These are phyloP conservation scores for Elymus sibiricus DNA, from an alignment of 176 grass and related monocot species.

Conservation along the genomic window DNA sequence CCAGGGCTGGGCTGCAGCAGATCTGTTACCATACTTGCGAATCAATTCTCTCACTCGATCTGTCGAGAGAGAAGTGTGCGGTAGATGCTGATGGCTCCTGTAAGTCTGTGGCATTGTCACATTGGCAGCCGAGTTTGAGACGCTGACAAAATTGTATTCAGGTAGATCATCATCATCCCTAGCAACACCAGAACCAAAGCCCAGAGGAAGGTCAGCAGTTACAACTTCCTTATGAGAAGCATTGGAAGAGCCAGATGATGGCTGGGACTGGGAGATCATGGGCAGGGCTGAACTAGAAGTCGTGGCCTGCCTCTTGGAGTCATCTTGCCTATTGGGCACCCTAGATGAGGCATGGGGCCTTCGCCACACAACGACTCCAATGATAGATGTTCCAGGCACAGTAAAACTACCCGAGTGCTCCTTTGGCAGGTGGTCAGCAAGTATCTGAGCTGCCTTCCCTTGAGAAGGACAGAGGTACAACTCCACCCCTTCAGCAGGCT, in stretches of 20 bases:
- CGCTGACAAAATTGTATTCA: conserved; percentile 47
- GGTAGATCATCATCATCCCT: conserved; percentile 61
- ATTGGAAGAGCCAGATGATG: background rate
- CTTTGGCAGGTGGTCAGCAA: conserved; percentile 47
- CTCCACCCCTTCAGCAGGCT: conserved; percentile 55
- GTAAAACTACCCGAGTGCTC: conserved; percentile 35
- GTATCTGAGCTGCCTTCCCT: conserved; percentile 45
- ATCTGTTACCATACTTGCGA: conserved; percentile 42
- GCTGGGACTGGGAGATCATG: background rate
- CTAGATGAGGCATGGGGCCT: conserved; percentile 35
- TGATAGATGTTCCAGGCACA: conserved; percentile 9
- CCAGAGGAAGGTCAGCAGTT: conserved; percentile 41
- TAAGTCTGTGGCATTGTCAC: background rate
- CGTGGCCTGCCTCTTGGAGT: conserved; percentile 28
- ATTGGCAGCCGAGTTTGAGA: conserved; percentile 19
- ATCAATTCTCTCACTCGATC: conserved; percentile 23
- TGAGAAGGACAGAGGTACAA: conserved; percentile 61
- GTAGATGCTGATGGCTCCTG: background rate
- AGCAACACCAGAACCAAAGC: conserved; percentile 37
- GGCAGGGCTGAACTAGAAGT: conserved; percentile 18
- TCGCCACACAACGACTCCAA: conserved; percentile 73
- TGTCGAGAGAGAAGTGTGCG: background rate
- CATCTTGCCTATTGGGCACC: conserved; percentile 34
- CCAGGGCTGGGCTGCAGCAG: conserved; percentile 37
- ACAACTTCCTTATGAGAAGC: conserved; percentile 28